A percentile compares a stretch with the other conserved stretches of the same genome.
Evolutionary conservation across 2,329 filamentous ascomycete species (phyloP).

Genomic region (Aspergillus texensis): DNA sequence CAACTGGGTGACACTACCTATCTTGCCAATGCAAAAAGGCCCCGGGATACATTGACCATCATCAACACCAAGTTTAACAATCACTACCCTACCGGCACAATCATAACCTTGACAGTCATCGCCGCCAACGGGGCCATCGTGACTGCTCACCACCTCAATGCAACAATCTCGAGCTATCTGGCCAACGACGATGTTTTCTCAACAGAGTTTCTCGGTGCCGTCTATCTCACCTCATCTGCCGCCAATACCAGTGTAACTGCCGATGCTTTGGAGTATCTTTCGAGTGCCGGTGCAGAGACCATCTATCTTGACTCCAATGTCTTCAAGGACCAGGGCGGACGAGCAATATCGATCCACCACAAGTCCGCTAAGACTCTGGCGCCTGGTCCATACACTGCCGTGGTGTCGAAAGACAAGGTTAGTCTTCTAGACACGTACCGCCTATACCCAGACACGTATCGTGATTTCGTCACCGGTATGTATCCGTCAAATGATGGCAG

Average conservation of each 20-base stretch:
- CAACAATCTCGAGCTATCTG: constrained; percentile 9
- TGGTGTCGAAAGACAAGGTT: not conserved
- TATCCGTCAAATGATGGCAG: constrained; percentile 12
- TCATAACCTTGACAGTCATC: constrained; percentile 10
- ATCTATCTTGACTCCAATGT: constrained; percentile 4
- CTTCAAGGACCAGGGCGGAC: not conserved
- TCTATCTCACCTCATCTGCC: constrained; percentile 12
- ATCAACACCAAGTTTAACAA: not conserved
- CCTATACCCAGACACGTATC: constrained; percentile 15
- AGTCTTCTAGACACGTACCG: constrained; percentile 14
- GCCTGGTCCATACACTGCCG: constrained; percentile 16
- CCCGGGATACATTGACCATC: not conserved
- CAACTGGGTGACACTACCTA: constrained; percentile 7
- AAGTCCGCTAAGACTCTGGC: not conserved
- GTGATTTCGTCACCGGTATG: constrained; percentile 14
- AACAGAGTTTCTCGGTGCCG: constrained; percentile 7
- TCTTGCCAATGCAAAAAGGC: constrained; percentile 10
- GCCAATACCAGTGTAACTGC: not conserved
- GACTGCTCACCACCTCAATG: constrained; percentile 5
- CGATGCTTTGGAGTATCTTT: constrained; percentile 4
- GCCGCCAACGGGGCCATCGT: constrained; percentile 7
- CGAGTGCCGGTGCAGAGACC: not conserved
- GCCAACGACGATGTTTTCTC: constrained; percentile 18
- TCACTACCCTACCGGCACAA: too few relatives aligned
- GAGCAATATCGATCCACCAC: not conserved